Conservation (phyloP, 2,329 filamentous ascomycete species). For the Pseudogymnoascus sp. region DNA sequence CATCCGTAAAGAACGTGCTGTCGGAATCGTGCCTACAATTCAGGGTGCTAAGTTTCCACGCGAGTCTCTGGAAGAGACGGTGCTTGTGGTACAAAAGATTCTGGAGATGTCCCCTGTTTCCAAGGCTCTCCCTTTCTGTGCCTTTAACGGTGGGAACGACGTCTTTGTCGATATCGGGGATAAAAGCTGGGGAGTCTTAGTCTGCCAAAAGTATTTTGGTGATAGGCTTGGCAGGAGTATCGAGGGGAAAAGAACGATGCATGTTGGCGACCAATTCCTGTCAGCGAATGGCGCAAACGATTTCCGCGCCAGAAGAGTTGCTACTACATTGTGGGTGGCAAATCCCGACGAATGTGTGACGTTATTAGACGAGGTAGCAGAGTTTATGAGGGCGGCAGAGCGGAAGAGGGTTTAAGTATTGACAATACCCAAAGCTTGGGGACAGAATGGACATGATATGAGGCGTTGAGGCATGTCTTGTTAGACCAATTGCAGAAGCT, state of each 20-base stretch:
- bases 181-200: slow-evolving; percentile 90
- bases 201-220: slow-evolving; percentile 86
- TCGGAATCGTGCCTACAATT: slow-evolving; percentile 64
- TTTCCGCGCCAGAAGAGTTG: slow-evolving; percentile 87
- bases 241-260: slow-evolving; percentile 69
- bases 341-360: slow-evolving; percentile 85
- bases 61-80: slow-evolving; percentile 91
- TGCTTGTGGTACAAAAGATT: slow-evolving; percentile 87
- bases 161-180: slow-evolving; percentile 98
- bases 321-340: slow-evolving; percentile 95
- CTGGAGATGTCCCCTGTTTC: slow-evolving; percentile 73
- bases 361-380: slow-evolving; percentile 73
- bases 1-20: slow-evolving; percentile 80
- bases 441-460: background rate
- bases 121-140: slow-evolving; percentile 73
- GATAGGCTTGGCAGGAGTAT: slow-evolving; percentile 36
- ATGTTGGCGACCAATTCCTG: slow-evolving; percentile 95
- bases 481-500: background rate
- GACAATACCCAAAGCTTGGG: background rate
- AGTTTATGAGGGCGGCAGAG: slow-evolving; percentile 31
- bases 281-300: slow-evolving; percentile 85
- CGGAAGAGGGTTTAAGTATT: slow-evolving; percentile 7
- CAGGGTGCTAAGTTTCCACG: slow-evolving; percentile 63
- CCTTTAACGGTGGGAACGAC: slow-evolving; percentile 95
- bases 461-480: background rate